Evolutionary conservation across 2,329 filamentous ascomycete species (phyloP).

Genomic region (Cladosporium sp.): DNA sequence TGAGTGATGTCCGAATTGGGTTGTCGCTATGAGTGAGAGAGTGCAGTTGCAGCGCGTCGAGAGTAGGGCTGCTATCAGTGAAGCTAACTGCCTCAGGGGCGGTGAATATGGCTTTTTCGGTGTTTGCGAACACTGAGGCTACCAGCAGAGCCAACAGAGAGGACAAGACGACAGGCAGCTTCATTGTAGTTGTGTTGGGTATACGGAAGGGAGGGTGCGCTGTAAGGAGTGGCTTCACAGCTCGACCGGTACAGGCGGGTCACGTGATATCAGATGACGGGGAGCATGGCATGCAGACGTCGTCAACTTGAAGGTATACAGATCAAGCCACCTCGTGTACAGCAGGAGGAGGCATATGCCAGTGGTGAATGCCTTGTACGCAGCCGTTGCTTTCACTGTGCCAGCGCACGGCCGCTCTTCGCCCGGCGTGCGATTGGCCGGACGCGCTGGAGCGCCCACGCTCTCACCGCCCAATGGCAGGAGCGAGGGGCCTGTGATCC

Average conservation of each 20-base stretch:
- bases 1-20: slow-evolving; percentile 59
- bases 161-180: slow-evolving; percentile 17
- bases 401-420: background rate
- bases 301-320: background rate
- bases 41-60: slow-evolving; percentile 60
- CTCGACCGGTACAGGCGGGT: background rate
- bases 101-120: slow-evolving; percentile 86
- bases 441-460: background rate
- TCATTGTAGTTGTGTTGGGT: slow-evolving; percentile 22
- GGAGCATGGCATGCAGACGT: background rate
- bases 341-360: no score
- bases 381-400: no score
- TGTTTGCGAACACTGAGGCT: slow-evolving; percentile 58
- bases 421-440: background rate
- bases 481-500: slow-evolving; percentile 4
- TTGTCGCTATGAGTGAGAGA: slow-evolving; percentile 56
- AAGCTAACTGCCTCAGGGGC: slow-evolving; percentile 59
- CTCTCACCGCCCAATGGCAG: slow-evolving; percentile 1
- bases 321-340: no score
- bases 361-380: no score
- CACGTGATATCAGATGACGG: background rate
- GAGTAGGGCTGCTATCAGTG: slow-evolving; percentile 51
- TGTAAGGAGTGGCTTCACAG: background rate
- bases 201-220: background rate
- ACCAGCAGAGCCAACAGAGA: slow-evolving; percentile 26